phyloP scores from a whole-genome alignment of 2,329 filamentous ascomycete species.

The Leptographium lundbergii region DNA sequence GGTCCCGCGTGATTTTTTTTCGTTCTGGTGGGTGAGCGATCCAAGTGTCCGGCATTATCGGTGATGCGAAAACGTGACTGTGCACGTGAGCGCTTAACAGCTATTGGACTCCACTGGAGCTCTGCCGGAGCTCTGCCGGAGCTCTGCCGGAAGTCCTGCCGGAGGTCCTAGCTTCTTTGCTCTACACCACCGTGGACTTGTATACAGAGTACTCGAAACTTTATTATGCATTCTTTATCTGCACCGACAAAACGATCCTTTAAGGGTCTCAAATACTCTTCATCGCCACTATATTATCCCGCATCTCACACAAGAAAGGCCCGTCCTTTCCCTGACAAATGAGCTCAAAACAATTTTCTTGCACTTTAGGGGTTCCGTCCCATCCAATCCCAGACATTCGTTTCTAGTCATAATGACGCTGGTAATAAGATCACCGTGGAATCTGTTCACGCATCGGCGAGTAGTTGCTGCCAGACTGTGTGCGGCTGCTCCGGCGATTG shows the following conservation, averaged over 20 bases:
- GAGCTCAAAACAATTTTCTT: no score
- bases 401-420: neutral
- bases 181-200: neutral
- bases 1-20: constrained; percentile 5
- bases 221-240: neutral
- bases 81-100: neutral
- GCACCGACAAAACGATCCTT: neutral
- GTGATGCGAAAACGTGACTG: neutral
- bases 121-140: neutral
- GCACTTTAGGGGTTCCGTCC: no score
- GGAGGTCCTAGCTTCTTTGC: neutral
- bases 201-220: neutral
- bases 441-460: neutral
- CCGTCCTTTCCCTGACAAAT: no score
- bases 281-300: no score
- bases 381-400: neutral
- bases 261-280: neutral
- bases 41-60: neutral
- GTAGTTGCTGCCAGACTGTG: neutral
- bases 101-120: neutral
- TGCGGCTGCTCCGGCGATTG: neutral
- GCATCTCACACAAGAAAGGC: neutral
- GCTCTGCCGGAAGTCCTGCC: no score
- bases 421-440: neutral
- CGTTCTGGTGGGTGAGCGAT: neutral